These are phyloP conservation scores for Pachysandra terminalis DNA, from an alignment of 164 flowering plant species.

Conservation along the genomic window DNA sequence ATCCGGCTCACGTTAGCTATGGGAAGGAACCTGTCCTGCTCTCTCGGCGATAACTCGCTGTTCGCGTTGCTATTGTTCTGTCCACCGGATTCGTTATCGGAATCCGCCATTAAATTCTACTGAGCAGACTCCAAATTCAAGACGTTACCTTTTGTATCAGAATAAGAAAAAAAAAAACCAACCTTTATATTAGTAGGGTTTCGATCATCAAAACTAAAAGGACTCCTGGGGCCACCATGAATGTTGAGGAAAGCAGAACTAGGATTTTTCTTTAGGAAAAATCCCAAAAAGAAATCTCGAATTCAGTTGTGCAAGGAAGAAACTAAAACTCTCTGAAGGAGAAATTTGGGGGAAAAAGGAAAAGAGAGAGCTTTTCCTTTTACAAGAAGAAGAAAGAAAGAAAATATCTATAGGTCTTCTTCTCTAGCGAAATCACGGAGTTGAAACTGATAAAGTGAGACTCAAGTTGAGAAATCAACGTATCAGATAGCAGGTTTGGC, in stretches of 20 bases:
- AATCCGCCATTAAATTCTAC: constrained; percentile 38
- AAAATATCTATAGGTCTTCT: too few species aligned
- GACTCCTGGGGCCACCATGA: too few species aligned
- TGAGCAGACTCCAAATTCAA: not conserved
- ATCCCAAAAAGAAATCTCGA: not conserved
- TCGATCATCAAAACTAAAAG: not conserved
- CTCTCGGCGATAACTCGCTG: constrained; percentile 43
- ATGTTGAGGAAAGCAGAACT: too few species aligned
- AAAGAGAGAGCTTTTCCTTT: too few species aligned
- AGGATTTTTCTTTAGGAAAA: not conserved
- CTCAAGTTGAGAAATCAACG: too few species aligned
- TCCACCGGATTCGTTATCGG: constrained; percentile 51
- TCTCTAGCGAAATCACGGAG: too few species aligned
- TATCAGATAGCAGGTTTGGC: not conserved
- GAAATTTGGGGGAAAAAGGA: too few species aligned
- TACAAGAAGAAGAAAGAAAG: too few species aligned
- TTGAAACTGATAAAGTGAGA: too few species aligned
- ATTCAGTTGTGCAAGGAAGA: too few species aligned
- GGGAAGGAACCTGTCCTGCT: constrained; percentile 56
- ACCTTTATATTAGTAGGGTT: not conserved
- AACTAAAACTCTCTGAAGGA: too few species aligned
- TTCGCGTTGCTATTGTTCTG: constrained; percentile 13
- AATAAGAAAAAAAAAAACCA: not conserved
- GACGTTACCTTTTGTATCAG: not conserved
- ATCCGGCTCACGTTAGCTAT: constrained; percentile 64